These are phyloP conservation scores for Phytophthora capsici DNA, from an alignment of 352 stramenopile species.

Conservation along the genomic window DNA sequence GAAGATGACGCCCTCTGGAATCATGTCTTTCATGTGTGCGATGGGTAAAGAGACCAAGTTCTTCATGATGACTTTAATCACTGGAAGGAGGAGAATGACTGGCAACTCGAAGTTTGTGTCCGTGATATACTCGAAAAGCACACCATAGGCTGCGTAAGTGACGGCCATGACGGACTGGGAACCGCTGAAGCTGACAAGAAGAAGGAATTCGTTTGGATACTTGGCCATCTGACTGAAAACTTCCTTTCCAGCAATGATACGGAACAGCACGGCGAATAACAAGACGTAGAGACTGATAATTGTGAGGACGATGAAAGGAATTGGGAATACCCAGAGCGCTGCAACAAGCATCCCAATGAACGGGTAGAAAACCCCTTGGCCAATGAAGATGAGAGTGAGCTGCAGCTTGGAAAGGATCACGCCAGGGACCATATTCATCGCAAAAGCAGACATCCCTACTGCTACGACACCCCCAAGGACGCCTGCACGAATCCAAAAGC, in stretches of 20 bases:
- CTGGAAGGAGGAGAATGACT: slow-evolving; percentile 28
- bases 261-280: slow-evolving; percentile 20
- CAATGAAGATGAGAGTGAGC: slow-evolving; percentile 11
- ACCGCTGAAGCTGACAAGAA: slow-evolving; percentile 22
- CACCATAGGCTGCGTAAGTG: slow-evolving; percentile 18
- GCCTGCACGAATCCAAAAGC: slow-evolving; percentile 29
- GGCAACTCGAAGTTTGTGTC: slow-evolving; percentile 21
- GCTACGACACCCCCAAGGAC: slow-evolving; percentile 10
- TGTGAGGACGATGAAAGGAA: slow-evolving; percentile 31
- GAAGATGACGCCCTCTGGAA: slow-evolving; percentile 46
- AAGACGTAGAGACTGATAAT: slow-evolving; percentile 23
- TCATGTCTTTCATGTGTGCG: slow-evolving; percentile 29
- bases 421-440: slow-evolving; percentile 27
- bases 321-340: slow-evolving; percentile 28
- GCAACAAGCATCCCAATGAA: slow-evolving; percentile 22
- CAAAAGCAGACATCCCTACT: slow-evolving; percentile 11
- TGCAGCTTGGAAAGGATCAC: slow-evolving; percentile 14
- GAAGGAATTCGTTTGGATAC: slow-evolving; percentile 19
- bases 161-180: slow-evolving; percentile 24
- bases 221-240: slow-evolving; percentile 9
- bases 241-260: slow-evolving; percentile 21
- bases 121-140: slow-evolving; percentile 18
- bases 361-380: slow-evolving; percentile 10
- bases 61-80: slow-evolving; percentile 46
- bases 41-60: slow-evolving; percentile 33